These are phyloP conservation scores for Serendipita sp. DNA, from an alignment of 768 basidiomycete species.

Conservation along the genomic window DNA sequence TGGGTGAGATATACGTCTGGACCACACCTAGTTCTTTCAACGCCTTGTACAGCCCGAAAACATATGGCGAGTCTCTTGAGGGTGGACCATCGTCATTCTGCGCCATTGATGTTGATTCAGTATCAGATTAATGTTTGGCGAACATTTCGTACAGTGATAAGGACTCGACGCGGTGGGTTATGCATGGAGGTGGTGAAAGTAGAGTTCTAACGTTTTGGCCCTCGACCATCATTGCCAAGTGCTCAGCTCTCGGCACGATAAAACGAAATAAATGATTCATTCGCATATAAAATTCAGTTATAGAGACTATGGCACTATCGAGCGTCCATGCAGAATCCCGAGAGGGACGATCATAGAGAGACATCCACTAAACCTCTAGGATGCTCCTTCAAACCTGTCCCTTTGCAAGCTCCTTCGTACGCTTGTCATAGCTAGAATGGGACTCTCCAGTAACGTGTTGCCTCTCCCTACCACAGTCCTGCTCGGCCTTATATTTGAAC, in stretches of 20 bases:
- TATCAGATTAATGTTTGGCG: neutral
- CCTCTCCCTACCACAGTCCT: conserved; percentile 1
- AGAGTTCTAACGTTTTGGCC: too few relatives aligned
- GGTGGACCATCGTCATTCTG: conserved; percentile 87
- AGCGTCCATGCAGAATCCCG: too few relatives aligned
- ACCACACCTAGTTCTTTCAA: conserved; percentile 44
- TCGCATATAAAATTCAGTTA: too few relatives aligned
- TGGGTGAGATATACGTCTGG: neutral
- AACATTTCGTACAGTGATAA: conserved; percentile 11
- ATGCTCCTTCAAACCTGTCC: neutral
- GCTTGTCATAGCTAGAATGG: neutral
- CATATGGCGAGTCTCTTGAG: conserved; percentile 52
- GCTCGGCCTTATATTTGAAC: conserved; percentile 6
- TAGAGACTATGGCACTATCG: too few relatives aligned
- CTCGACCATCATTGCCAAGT: too few relatives aligned
- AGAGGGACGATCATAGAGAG: too few relatives aligned
- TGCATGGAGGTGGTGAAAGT: neutral
- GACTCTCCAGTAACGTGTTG: conserved; percentile 5
- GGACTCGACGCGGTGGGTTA: conserved; percentile 9
- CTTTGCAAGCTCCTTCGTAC: neutral
- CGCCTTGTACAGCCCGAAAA: conserved; percentile 51
- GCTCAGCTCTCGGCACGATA: too few relatives aligned
- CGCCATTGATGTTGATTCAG: neutral
- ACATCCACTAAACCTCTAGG: too few relatives aligned
- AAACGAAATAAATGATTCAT: too few relatives aligned